Evolutionary conservation across 768 basidiomycete genomes (phyloP), one percentile per base, ranked within the genome.

Genomic region (Kwoniella botswanensis): DNA sequence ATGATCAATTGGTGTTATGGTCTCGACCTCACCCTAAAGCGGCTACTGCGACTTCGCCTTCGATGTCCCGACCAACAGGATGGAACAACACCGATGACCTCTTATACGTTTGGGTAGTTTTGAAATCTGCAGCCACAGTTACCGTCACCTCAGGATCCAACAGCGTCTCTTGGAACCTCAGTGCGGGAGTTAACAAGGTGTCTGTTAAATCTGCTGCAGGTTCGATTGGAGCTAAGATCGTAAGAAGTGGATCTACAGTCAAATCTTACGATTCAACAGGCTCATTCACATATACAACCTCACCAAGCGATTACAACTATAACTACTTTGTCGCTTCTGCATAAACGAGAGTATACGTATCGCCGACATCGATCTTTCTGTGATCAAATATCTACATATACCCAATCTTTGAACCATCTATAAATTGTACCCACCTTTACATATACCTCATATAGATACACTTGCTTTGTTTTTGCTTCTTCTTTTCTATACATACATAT

Each of bases 1-100:
- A 44, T 13, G 84, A 84, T 71, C 63, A 71, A 22, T 60, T 84
- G 59, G 76, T 74, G 59, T 65, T 84, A 24, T 81, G 77, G 76
- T 72, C 81, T 35, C 73, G 84, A 66, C 82, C 83, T 15, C 84
- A 84, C 58, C 73, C 82, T 15, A 76, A 74, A 50, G 66, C 50
- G 22, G 82, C 81, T 1, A 70, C 57, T 22, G 74, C 82, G 1
- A 74, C 76, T 7, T 56, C 64, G 3, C 81, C 81, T 3, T 74
- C 76, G 17, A 72, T 76, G 46, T 55, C 65, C 13, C 57, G 18
- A 54, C 82, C 82, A 3, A 64, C 67, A 10, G 57, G 71, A 24
- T 59, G 65, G 54, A 72, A 78, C 15, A 59, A 74, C 65, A 79
- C 81, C 46, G 75, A 81, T 53, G 82, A 83, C 68, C 72, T 79